phyloP scores from a whole-genome alignment of 2,329 filamentous ascomycete species.

The Ilyonectria sp. region DNA sequence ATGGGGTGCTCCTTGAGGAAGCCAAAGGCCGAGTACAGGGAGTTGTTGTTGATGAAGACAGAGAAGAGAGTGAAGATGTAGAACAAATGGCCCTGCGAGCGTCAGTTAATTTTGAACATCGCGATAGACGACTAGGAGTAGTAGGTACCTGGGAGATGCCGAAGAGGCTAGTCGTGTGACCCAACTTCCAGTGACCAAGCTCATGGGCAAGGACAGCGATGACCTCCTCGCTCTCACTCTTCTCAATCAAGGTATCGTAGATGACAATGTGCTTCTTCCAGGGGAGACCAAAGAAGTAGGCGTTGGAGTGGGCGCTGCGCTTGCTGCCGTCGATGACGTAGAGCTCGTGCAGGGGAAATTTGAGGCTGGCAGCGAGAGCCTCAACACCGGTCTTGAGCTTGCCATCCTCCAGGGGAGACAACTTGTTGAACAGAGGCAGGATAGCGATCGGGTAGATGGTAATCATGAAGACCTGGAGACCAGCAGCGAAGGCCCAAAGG shows the following conservation, averaged over 20 bases:
- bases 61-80: constrained; percentile 98
- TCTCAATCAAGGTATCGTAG: constrained; percentile 97
- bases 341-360: constrained; percentile 93
- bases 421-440: constrained; percentile 97
- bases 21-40: constrained; percentile 91
- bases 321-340: constrained; percentile 96
- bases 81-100: constrained; percentile 85
- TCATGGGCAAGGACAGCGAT: constrained; percentile 96
- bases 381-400: constrained; percentile 91
- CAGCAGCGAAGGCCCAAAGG: constrained; percentile 92
- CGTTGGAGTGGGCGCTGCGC: constrained; percentile 89
- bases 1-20: constrained; percentile 89
- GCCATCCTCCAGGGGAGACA: constrained; percentile 91
- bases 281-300: constrained; percentile 96
- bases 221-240: constrained; percentile 92
- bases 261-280: constrained; percentile 99
- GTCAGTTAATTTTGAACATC: constrained; percentile 47
- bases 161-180: constrained; percentile 93
- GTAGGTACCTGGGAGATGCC: constrained; percentile 80
- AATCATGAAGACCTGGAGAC: constrained; percentile 93
- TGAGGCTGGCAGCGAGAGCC: constrained; percentile 83
- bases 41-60: constrained; percentile 95
- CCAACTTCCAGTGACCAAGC: constrained; percentile 96
- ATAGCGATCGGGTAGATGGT: constrained; percentile 97
- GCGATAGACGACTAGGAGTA: not conserved